These are phyloP conservation scores for Cetradonia linearis DNA, from an alignment of 495 filamentous ascomycete species.

Conservation along the genomic window DNA sequence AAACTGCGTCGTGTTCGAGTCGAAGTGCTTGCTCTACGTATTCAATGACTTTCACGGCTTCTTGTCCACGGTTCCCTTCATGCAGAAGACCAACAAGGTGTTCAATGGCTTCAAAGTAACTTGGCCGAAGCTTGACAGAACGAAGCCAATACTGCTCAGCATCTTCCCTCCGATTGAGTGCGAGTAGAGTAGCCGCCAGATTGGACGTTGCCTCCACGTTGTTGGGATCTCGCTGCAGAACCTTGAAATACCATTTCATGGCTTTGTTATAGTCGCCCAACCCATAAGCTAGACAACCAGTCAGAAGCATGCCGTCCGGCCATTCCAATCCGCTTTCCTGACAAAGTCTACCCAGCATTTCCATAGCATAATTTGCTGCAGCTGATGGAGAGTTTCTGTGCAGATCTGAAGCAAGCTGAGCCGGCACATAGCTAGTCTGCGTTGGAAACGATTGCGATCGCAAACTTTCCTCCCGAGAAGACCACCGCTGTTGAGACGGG, in stretches of 20 bases:
- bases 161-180: constrained; percentile 70
- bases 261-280: constrained; percentile 80
- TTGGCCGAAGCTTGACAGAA: constrained; percentile 72
- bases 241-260: constrained; percentile 78
- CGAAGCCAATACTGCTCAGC: constrained; percentile 79
- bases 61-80: constrained; percentile 66
- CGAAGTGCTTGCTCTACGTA: constrained; percentile 73
- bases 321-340: constrained; percentile 84
- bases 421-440: constrained; percentile 18
- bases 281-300: constrained; percentile 88
- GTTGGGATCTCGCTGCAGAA: constrained; percentile 67
- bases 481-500: constrained; percentile 12
- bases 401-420: constrained; percentile 32
- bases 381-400: constrained; percentile 45
- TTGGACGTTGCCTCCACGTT: constrained; percentile 96
- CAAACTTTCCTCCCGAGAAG: constrained; percentile 3
- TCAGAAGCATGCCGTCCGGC: constrained; percentile 91
- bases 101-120: constrained; percentile 93
- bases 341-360: constrained; percentile 72
- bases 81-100: constrained; percentile 86
- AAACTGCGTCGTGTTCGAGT: constrained; percentile 36
- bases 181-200: constrained; percentile 77
- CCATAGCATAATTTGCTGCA: constrained; percentile 57
- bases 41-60: constrained; percentile 83
- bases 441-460: neutral